Base-by-base conservation (phyloP, 345 rosid genomes). In the Populus ilicifolia region DNA sequence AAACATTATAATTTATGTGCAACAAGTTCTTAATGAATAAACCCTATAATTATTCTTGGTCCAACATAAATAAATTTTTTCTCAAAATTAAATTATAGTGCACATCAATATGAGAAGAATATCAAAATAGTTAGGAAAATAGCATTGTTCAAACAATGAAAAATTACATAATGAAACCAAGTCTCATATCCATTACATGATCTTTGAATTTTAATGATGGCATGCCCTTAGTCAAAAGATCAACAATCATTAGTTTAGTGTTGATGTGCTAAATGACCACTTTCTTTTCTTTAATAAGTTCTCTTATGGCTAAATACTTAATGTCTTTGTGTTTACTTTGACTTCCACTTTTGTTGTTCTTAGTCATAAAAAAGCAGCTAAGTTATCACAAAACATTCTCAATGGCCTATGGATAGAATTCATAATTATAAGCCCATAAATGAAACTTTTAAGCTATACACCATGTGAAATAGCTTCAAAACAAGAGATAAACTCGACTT, bases 201-300 rank as follows among this genome's bases (percentile, higher is more conserved):
- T 33, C 35, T 0, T 33, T 33, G 35, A 4, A 33, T 33, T 33
- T 33, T 0, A 33, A 33, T 0, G 2, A 17, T 73, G 46, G 50
- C 67, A 71, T 71, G 46, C 13, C 33, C 20, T 73, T 33, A 30
- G 39, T 74, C 23, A 74, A 36, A 74, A 12, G 68, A 73, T 56
- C 44, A 0, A 1, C 48, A 1, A 71, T 71, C 44, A 72, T 72
- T 29, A 72, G 20, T n/a, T 72, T 0, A 46, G 35, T 71, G 17
- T 13, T 52, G 13, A 52, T 50, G 41, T 71, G 75, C 21, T 71
- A 2, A 2, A 71, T 71, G 64, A 71, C 63, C 75, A 71, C 63
- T 50, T 71, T 71, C 1, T 33, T 8, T 29, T 2, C 35, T 33
- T 71, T 33, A 33, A 33, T 33, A 30, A 2, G 21, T 29, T 50